These are phyloP conservation scores for Cubamyces sp. DNA, from an alignment of 768 basidiomycete species.

Conservation along the genomic window DNA sequence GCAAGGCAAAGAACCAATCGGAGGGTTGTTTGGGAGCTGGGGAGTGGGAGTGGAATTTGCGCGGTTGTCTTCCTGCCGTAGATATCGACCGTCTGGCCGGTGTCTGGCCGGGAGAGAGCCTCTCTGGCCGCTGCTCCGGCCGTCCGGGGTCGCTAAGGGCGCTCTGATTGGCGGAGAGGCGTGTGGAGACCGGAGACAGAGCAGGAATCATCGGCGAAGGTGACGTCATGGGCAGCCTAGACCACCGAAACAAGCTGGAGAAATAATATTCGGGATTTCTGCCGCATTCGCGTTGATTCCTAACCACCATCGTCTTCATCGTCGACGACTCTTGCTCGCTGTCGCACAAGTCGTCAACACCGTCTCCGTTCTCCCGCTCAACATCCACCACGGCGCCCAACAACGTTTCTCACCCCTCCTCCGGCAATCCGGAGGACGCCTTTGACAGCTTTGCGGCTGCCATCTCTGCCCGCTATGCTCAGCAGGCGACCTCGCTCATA, in stretches of 20 bases:
- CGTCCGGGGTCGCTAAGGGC: not conserved
- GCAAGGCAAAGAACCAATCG: not conserved
- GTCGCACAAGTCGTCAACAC: slow-evolving; percentile 1
- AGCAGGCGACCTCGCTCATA: slow-evolving; percentile 29
- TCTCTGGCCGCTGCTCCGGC: slow-evolving; percentile 1
- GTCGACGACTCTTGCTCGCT: slow-evolving; percentile 16
- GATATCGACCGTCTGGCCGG: not conserved
- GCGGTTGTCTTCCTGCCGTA: not conserved
- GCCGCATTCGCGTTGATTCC: slow-evolving; percentile 17
- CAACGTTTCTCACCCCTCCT: not conserved
- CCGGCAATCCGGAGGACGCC: slow-evolving; percentile 15
- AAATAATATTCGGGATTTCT: slow-evolving; percentile 13
- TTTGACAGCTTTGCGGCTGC: slow-evolving; percentile 57
- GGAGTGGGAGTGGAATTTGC: not conserved
- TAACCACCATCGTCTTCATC: slow-evolving; percentile 19
- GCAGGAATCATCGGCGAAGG: slow-evolving; percentile 3
- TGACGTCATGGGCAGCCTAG: slow-evolving; percentile 23
- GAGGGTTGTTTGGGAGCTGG: not conserved
- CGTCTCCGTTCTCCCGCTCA: slow-evolving; percentile 1
- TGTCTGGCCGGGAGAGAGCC: not conserved
- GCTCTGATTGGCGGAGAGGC: slow-evolving; percentile 10
- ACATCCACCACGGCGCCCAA: slow-evolving; percentile 19
- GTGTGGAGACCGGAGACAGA: slow-evolving; percentile 15
- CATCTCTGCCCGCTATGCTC: slow-evolving; percentile 50
- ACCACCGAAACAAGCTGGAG: slow-evolving; percentile 12